Conservation (phyloP, 73 alveolate genomes). For the Uronychia setigera region DNA sequence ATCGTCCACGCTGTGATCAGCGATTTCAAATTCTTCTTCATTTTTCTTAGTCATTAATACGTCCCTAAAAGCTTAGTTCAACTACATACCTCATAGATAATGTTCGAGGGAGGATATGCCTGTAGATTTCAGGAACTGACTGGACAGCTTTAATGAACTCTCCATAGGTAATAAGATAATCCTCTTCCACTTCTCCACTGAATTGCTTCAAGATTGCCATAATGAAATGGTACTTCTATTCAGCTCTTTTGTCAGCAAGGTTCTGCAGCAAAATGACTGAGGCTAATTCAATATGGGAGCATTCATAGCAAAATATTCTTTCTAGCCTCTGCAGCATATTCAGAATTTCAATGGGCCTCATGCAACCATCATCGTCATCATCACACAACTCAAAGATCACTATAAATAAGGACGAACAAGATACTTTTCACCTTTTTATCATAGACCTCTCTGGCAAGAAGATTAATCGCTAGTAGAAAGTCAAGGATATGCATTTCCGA, state of each 20-base stretch:
- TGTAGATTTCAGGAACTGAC: conserved; percentile 21
- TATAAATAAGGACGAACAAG: too few relatives aligned
- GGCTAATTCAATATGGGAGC: conserved; percentile 50
- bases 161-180: conserved; percentile 55
- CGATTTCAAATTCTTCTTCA: conserved; percentile 46
- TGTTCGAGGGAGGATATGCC: conserved; percentile 46
- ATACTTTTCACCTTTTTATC: conserved; percentile 9
- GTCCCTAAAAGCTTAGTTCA: conserved; percentile 12
- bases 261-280: conserved; percentile 34
- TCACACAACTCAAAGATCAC: conserved; percentile 63
- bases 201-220: conserved; percentile 25
- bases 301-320: conserved; percentile 57
- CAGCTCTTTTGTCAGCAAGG: conserved; percentile 62
- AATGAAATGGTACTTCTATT: conserved; percentile 54
- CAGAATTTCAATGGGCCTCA: conserved; percentile 64
- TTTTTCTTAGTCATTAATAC: conserved; percentile 29
- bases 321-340: conserved; percentile 56
- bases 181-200: conserved; percentile 42
- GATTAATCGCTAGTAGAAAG: conserved; percentile 13
- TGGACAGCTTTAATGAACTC: conserved; percentile 57
- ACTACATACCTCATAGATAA: conserved; percentile 5
- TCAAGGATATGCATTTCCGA: conserved; percentile 33
- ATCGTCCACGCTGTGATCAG: conserved; percentile 44
- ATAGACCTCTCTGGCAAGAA: conserved; percentile 16
- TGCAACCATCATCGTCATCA: conserved; percentile 69